phyloP scores from a whole-genome alignment of 106 monocot genomes.

The Iris macrosiphon region DNA sequence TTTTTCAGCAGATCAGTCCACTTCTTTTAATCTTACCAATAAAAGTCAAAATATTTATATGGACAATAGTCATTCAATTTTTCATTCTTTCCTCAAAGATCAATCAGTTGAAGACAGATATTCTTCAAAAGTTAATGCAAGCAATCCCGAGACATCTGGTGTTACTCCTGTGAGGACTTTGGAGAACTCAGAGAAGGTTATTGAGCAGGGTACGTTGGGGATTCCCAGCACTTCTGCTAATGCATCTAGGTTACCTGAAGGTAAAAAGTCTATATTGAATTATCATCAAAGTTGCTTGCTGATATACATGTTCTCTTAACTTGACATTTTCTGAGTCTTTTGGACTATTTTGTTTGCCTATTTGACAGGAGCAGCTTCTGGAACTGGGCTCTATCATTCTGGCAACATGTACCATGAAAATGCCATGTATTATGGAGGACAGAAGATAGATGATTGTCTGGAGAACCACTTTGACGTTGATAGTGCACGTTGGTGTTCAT shows the following conservation, averaged over 20 bases:
- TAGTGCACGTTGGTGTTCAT: conserved; percentile 16
- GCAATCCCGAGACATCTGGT: conserved; percentile 6
- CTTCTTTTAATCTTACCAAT: conserved; percentile 11
- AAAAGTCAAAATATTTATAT: conserved; percentile 8
- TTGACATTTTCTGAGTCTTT: neutral
- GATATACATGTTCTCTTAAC: conserved; percentile 1
- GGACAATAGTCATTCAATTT: neutral
- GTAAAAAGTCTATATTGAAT: conserved; percentile 9
- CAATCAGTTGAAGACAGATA: conserved; percentile 11
- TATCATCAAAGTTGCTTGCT: neutral
- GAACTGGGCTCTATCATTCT: conserved; percentile 8
- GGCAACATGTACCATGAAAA: conserved; percentile 11
- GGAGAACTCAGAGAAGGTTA: conserved; percentile 11
- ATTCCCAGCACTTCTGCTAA: conserved; percentile 10
- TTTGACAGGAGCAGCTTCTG: conserved; percentile 24
- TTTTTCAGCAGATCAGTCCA: neutral
- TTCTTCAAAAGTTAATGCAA: conserved; percentile 3
- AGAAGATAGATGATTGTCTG: conserved; percentile 32
- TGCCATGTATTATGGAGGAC: conserved; percentile 7
- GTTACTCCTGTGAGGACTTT: conserved; percentile 8
- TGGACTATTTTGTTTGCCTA: neutral
- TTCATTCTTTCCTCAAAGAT: neutral
- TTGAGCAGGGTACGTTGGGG: conserved; percentile 11
- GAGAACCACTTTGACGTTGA: conserved; percentile 38
- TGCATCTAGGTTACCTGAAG: conserved; percentile 8